Evolutionary conservation across 352 stramenopile species (phyloP), one percentile per base, ranked within the genome.

Genomic region (Phytophthora kernoviae): DNA sequence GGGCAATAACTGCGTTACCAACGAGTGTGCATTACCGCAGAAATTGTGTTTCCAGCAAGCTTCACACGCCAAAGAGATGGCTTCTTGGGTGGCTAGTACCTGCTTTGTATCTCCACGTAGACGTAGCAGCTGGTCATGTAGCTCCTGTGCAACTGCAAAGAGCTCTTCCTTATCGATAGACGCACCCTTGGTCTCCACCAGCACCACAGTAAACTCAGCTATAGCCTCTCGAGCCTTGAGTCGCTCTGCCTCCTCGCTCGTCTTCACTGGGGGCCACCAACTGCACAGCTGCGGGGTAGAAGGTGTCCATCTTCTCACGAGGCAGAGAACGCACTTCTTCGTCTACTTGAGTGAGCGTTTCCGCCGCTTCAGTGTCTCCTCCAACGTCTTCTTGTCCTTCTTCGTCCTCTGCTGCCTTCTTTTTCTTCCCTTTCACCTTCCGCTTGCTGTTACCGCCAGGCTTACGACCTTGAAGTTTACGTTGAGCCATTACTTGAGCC

Each of bases 1-100:
- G 47, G 87, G 87, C 50, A 95, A 61, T 46, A 95, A 55, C 50
- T 95, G 87, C 39, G 87, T 93, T 51, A 95, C 80, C n/a, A 95
- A 58, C 26, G 68, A 76, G 51, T 93, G 80, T 11, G 82, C 77
- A 36, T 62, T 65, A 44, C 70, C 76, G 40, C 73, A 60, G 40
- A 89, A 85, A 37, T 88, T 87, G 32, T 75, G 68, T 30, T 86
- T 75, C 87, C 84, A 94, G 50, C 82, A 91, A 3, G 69, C 63
- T 60, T 95, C 87, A 46, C 87, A 95, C 2, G 93, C 65, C 51
- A 79, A 36, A 17, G 84, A 76, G 21, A 95, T 87, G 10, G 81
- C 70, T 58, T 95, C 86, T 59, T 95, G 86, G 2, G 77, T 77
- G 2, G 42, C 43, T 39, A 75, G 49, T 12, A 86, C 72, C 46